phyloP scores from a whole-genome alignment of 176 grass and related monocot genomes.

The Zoysia pacifica region DNA sequence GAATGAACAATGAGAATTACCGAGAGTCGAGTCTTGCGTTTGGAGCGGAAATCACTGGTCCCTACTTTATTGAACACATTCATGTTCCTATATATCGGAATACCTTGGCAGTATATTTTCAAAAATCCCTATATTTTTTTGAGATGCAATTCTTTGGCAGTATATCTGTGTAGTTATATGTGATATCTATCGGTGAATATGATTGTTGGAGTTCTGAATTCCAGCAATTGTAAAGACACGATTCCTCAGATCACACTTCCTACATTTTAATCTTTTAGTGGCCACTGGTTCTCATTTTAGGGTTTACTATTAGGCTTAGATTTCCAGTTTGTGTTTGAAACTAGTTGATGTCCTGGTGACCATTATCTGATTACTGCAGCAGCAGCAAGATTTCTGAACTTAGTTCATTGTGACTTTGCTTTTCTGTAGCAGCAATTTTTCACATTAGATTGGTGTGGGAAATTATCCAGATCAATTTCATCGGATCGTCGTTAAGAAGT shows the following conservation, averaged over 20 bases:
- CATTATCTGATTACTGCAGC: not conserved
- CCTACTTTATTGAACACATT: not conserved
- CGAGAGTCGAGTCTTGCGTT: not conserved
- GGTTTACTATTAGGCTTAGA: not conserved
- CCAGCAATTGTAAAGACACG: not conserved
- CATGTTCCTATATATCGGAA: not conserved
- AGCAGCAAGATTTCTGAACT: not conserved
- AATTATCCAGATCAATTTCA: no score
- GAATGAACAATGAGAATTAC: slow-evolving; percentile 14
- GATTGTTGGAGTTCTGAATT: not conserved
- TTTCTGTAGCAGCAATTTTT: no score
- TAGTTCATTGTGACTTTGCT: not conserved
- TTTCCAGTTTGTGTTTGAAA: not conserved
- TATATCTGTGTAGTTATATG: not conserved
- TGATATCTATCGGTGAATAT: not conserved
- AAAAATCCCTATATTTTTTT: no score
- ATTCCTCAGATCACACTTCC: no score
- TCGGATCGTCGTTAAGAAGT: no score
- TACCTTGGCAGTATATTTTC: not conserved
- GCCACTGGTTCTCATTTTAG: not conserved
- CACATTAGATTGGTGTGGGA: no score
- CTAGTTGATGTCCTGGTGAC: not conserved
- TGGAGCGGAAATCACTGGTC: not conserved
- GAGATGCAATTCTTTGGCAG: no score
- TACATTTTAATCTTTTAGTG: not conserved